Conservation (phyloP, 2,329 filamentous ascomycete species). For the Cladorrhinum sp. region DNA sequence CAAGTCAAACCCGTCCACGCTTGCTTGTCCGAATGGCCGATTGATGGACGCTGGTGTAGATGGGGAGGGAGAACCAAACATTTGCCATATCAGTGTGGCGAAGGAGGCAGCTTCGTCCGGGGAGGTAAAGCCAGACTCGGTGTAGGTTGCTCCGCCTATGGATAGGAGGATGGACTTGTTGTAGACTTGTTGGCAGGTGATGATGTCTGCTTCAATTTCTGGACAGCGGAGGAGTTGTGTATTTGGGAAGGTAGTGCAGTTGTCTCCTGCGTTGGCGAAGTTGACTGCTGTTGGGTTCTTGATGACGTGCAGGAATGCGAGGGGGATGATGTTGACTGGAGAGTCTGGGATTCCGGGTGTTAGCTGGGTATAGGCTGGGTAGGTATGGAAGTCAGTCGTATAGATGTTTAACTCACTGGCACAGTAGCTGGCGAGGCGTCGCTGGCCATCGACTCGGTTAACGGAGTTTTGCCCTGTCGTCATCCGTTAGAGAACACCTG, state of each 20-base stretch:
- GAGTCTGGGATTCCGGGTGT: constrained; percentile 27
- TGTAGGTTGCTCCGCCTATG: constrained; percentile 68
- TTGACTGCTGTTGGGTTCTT: constrained; percentile 55
- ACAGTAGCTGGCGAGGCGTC: constrained; percentile 58
- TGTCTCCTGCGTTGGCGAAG: constrained; percentile 62
- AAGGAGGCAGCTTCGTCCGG: constrained; percentile 48
- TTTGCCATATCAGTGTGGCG: constrained; percentile 65
- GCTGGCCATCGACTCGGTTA: constrained; percentile 47
- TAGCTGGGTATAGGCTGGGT: constrained; percentile 28
- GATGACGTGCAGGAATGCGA: constrained; percentile 62
- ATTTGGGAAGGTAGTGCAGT: constrained; percentile 58
- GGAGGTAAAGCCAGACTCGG: constrained; percentile 63
- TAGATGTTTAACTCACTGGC: constrained; percentile 47
- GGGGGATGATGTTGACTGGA: constrained; percentile 52
- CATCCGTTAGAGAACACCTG: neutral
- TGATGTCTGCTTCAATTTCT: constrained; percentile 59
- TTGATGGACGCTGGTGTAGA: constrained; percentile 39
- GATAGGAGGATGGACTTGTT: constrained; percentile 72
- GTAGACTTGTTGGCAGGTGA: constrained; percentile 54
- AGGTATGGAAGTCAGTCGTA: constrained; percentile 31
- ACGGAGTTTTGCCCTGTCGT: constrained; percentile 58
- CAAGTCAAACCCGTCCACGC: constrained; percentile 73
- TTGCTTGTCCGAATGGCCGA: constrained; percentile 64
- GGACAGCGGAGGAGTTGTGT: constrained; percentile 59
- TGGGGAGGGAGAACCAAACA: constrained; percentile 59